These are phyloP conservation scores for Dryas octopetala DNA, from an alignment of 306 rosid species.

Conservation along the genomic window DNA sequence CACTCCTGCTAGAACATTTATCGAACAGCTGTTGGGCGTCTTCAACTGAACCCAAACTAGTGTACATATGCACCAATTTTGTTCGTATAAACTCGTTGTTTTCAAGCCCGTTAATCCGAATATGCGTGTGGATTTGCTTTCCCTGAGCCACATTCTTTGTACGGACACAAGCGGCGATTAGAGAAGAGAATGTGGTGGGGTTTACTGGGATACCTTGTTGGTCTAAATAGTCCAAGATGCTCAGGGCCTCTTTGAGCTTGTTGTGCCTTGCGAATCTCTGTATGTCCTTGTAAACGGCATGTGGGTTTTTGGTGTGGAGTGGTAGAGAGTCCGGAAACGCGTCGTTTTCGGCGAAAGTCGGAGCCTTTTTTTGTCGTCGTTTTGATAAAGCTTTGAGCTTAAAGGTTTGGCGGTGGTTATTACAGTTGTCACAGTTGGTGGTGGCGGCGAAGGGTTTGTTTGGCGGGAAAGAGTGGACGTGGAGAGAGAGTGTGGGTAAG, in stretches of 20 bases:
- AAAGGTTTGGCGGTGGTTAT: slow-evolving; percentile 10
- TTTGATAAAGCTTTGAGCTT: slow-evolving; percentile 32
- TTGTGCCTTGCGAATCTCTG: slow-evolving; percentile 46
- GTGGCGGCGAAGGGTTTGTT: slow-evolving; percentile 24
- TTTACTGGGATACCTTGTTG: slow-evolving; percentile 63
- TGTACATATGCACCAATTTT: slow-evolving; percentile 56
- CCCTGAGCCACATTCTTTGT: slow-evolving; percentile 45
- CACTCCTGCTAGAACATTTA: slow-evolving; percentile 44
- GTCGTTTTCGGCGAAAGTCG: slow-evolving; percentile 43
- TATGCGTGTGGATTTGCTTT: slow-evolving; percentile 45
- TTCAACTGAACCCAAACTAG: slow-evolving; percentile 53
- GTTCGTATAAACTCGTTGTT: slow-evolving; percentile 49
- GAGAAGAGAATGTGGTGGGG: slow-evolving; percentile 61
- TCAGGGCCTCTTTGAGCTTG: slow-evolving; percentile 55
- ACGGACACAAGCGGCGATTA: slow-evolving; percentile 61
- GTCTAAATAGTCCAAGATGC: slow-evolving; percentile 66
- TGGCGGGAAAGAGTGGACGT: slow-evolving; percentile 37
- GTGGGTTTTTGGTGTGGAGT: slow-evolving; percentile 68
- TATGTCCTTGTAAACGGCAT: slow-evolving; percentile 54
- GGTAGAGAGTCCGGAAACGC: slow-evolving; percentile 71
- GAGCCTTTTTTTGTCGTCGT: slow-evolving; percentile 10
- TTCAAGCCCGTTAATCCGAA: slow-evolving; percentile 61
- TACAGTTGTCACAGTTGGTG: slow-evolving; percentile 6
- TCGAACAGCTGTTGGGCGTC: slow-evolving; percentile 56
- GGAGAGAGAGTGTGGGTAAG: slow-evolving; percentile 31